Evolutionary conservation across 495 filamentous ascomycete genomes (phyloP).

Genomic region (Penicillium egyptiacum): DNA sequence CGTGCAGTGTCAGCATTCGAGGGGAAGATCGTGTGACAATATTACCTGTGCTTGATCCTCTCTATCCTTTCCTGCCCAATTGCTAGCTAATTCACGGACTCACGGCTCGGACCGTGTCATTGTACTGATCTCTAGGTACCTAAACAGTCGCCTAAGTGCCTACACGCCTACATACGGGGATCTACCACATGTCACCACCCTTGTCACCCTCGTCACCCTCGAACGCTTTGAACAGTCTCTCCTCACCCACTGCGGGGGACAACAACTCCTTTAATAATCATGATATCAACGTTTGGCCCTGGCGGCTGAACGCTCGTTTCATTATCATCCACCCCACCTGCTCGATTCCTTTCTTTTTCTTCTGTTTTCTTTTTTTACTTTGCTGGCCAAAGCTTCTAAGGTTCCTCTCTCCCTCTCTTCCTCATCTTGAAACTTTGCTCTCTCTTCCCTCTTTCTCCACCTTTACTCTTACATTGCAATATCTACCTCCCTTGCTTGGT

Average conservation of each 20-base stretch:
- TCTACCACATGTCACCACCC: not conserved
- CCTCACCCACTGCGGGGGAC: slow-evolving; percentile 8
- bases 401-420: slow-evolving; percentile 8
- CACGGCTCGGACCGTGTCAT: slow-evolving; percentile 30
- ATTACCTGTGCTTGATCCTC: slow-evolving; percentile 17
- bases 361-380: slow-evolving; percentile 19
- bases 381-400: slow-evolving; percentile 19
- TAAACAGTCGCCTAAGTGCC: not conserved
- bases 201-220: not conserved
- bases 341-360: slow-evolving; percentile 20
- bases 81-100: not conserved
- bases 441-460: slow-evolving; percentile 1
- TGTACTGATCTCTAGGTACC: not conserved
- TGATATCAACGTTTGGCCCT: slow-evolving; percentile 19
- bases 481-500: not conserved
- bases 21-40: slow-evolving; percentile 21
- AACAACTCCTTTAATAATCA: slow-evolving; percentile 11
- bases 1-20: slow-evolving; percentile 10
- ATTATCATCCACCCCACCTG: slow-evolving; percentile 29
- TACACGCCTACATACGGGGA: not conserved
- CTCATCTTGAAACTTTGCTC: slow-evolving; percentile 8
- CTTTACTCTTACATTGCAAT: slow-evolving; percentile 9
- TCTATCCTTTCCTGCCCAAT: slow-evolving; percentile 21
- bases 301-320: slow-evolving; percentile 22
- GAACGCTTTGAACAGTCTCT: not conserved